Evolutionary conservation across 1,284 basidiomycete species (phyloP).

Genomic region (Microbotryum scabiosae): DNA sequence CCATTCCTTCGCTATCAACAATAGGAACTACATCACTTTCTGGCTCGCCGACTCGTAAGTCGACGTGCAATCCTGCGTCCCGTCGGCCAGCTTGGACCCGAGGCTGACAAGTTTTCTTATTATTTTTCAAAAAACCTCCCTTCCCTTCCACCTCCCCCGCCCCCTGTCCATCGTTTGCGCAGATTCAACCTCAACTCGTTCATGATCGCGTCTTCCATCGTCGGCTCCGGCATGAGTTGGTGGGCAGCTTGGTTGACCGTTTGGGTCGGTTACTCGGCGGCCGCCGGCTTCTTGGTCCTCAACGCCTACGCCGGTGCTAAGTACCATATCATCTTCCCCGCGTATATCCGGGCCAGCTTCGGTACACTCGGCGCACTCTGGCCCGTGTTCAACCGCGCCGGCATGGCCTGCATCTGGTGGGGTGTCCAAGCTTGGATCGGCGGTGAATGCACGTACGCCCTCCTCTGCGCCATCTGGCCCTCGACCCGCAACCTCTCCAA

Average conservation of each 20-base stretch:
- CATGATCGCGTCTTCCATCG: slow-evolving; percentile 40
- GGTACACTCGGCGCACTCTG: slow-evolving; percentile 73
- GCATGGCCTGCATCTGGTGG: slow-evolving; percentile 58
- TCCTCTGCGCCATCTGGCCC: slow-evolving; percentile 64
- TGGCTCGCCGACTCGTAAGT: slow-evolving; percentile 60
- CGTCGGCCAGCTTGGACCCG: too few relatives aligned
- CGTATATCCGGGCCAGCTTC: slow-evolving; percentile 43
- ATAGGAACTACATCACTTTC: slow-evolving; percentile 55
- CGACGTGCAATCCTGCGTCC: not conserved
- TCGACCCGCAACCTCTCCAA: slow-evolving; percentile 58
- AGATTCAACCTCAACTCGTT: slow-evolving; percentile 68
- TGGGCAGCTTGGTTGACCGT: slow-evolving; percentile 64
- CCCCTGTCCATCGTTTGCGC: not conserved
- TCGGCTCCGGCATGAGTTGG: slow-evolving; percentile 54
- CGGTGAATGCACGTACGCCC: slow-evolving; percentile 62
- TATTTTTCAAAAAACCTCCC: not conserved
- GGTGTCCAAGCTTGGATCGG: slow-evolving; percentile 74
- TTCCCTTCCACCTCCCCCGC: not conserved
- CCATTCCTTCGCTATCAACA: too few relatives aligned
- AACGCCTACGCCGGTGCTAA: slow-evolving; percentile 63
- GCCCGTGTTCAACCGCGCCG: slow-evolving; percentile 70
- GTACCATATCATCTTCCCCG: slow-evolving; percentile 50
- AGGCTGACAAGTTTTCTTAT: too few relatives aligned
- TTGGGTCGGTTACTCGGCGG: slow-evolving; percentile 57
- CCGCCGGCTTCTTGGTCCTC: slow-evolving; percentile 64